Evolutionary conservation across 805 yeast genomes (phyloP).

Genomic region (Wickerhamiella musiphila): DNA sequence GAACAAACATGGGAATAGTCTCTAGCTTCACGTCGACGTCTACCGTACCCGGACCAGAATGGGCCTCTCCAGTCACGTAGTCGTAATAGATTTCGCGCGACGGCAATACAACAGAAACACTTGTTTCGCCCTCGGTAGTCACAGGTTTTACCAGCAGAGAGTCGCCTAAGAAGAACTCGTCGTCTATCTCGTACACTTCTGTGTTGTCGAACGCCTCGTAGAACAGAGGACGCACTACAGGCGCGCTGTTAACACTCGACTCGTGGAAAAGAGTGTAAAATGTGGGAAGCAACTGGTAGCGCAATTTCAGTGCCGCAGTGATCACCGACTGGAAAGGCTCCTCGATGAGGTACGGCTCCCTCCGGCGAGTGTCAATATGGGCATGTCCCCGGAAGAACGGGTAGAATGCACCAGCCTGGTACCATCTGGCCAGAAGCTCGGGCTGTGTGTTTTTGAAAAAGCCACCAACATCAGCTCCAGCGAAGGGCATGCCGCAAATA

Average conservation of each 20-base stretch:
- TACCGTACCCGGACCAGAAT: slow-evolving; percentile 2
- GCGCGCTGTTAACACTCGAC: slow-evolving; percentile 42
- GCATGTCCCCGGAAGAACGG: slow-evolving; percentile 97
- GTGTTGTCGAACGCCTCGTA: slow-evolving; percentile 21
- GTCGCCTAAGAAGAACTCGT: slow-evolving; percentile 64
- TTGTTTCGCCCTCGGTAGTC: slow-evolving; percentile 32
- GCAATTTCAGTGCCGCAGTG: slow-evolving; percentile 48
- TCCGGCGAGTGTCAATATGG: slow-evolving; percentile 77
- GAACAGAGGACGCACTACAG: slow-evolving; percentile 34
- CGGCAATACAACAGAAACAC: slow-evolving; percentile 34
- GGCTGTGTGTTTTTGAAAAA: slow-evolving; percentile 78
- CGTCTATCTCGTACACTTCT: slow-evolving; percentile 45
- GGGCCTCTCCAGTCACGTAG: slow-evolving; percentile 15
- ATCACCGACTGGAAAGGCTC: slow-evolving; percentile 54
- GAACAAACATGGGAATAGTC: slow-evolving; percentile 51
- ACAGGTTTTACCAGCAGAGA: slow-evolving; percentile 66
- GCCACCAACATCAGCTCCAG: slow-evolving; percentile 96
- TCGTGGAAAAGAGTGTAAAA: slow-evolving; percentile 65
- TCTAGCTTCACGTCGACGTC: slow-evolving; percentile 30
- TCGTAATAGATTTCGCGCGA: slow-evolving; percentile 24
- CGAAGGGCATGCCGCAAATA: slow-evolving; percentile 73
- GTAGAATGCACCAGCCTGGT: slow-evolving; percentile 88
- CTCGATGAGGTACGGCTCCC: slow-evolving; percentile 82
- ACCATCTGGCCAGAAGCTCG: slow-evolving; percentile 82
- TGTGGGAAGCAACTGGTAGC: slow-evolving; percentile 65